Base-by-base conservation (phyloP, 2,329 filamentous ascomycete genomes). In the Cordyceps fumosorosea region DNA sequence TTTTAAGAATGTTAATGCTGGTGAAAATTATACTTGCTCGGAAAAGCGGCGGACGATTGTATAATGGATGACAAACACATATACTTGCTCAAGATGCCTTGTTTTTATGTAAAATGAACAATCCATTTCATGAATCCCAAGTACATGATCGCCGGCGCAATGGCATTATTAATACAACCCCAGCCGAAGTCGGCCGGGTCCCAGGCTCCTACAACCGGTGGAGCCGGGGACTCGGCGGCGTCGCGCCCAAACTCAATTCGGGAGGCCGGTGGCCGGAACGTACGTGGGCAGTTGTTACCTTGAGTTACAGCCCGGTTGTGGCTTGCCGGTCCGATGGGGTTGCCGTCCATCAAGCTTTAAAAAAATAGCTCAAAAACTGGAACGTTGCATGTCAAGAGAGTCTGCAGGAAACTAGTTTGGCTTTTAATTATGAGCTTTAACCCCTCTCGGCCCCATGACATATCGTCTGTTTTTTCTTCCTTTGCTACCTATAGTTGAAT, bases 351-450 rank as follows among this genome's bases (percentile, higher is more conserved):
- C 48, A 32, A 47, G n/a, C 40, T n/a, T n/a, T n/a, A 22, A 1
- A 12, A 22, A 58, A 58, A 58, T 58, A 14, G 45, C 56, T 58
- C 56, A 51, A 58, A 51, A 58, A 45, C n/a, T 34, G 26, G 45
- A 58, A 58, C 56, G 56, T 58, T 50, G 56, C 56, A 58, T 58
- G 56, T 52, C 10, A 8, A 16, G 18, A 26, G 18, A 26, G 8
- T 14, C 26, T 11, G 29, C 26, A 42, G 40, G 11, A 16, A 5
- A 14, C 40, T 42, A 16, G 26, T 29, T 29, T 29, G 26, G 26
- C 26, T 29, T 29, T 29, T n/a, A n/a, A n/a, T n/a, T 29, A 29
- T 29, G 26, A 29, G 3, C 26, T 29, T 29, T 6, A 29, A 29
- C 40, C 14, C 40, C 40, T 18, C 40, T 42, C 18, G 11, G 18